Evolutionary conservation across 2,329 filamentous ascomycete genomes (phyloP).

Genomic region (Penicillium sclerotiorum): DNA sequence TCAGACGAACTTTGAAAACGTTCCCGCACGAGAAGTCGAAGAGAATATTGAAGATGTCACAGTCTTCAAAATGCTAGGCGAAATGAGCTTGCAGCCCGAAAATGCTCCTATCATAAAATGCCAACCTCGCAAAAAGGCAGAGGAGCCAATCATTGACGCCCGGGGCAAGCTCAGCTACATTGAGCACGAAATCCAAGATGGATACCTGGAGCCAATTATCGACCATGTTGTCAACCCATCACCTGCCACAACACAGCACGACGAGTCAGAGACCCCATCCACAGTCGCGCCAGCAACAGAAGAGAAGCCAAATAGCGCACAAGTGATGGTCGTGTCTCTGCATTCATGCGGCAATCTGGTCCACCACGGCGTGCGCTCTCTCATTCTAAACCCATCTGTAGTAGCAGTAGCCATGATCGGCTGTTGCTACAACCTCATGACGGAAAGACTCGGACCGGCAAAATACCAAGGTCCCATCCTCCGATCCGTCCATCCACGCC

Average conservation of each 20-base stretch:
- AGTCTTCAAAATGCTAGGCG: slow-evolving; percentile 37
- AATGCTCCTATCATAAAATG: slow-evolving; percentile 20
- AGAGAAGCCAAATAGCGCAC: slow-evolving; percentile 24
- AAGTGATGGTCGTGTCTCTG: slow-evolving; percentile 85
- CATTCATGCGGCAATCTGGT: slow-evolving; percentile 98
- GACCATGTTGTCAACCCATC: slow-evolving; percentile 32
- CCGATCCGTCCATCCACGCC: slow-evolving; percentile 71
- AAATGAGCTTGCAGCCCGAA: slow-evolving; percentile 34
- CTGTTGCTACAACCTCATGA: slow-evolving; percentile 97
- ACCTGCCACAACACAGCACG: neutral
- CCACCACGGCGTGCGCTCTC: slow-evolving; percentile 86
- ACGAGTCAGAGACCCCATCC: slow-evolving; percentile 6
- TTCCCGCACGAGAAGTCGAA: slow-evolving; percentile 8
- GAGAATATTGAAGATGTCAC: slow-evolving; percentile 28
- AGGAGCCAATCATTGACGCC: slow-evolving; percentile 20
- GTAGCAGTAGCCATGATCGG: slow-evolving; percentile 93
- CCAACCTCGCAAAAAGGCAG: slow-evolving; percentile 14
- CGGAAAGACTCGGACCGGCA: slow-evolving; percentile 82
- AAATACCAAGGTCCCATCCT: slow-evolving; percentile 82
- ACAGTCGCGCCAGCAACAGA: slow-evolving; percentile 3
- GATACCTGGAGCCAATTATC: slow-evolving; percentile 41
- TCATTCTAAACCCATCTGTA: slow-evolving; percentile 81
- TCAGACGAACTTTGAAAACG: slow-evolving; percentile 4
- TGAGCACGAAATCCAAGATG: slow-evolving; percentile 46
- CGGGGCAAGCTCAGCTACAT: slow-evolving; percentile 43